Base-by-base conservation (phyloP, 306 rosid species). In the Glycine soja region DNA sequence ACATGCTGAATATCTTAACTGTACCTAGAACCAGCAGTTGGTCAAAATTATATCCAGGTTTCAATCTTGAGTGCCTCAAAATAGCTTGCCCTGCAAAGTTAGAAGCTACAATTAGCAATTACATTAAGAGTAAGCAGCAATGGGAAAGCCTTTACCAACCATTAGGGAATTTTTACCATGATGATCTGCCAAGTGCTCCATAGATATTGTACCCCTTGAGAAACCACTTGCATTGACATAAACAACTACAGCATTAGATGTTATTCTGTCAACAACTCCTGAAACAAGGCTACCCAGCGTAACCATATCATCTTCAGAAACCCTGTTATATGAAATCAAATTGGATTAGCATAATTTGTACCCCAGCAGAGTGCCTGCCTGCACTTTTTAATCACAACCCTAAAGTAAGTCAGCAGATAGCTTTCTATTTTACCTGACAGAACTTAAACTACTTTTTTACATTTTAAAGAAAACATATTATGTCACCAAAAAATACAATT, bases 131-230 rank as follows among this genome's bases (percentile, higher is more conserved):
- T 57, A 51, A 78, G 42, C 75, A 38, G 54, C 32, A 81, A 80
- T 53, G 8, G 57, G 52, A 77, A 53, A 57, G 13, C 72, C 51
- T 65, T 62, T 13, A 78, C 76, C 67, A 74, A 68, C 68, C 57
- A 82, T 18, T 72, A 43, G 19, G 63, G 10, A 51, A 70, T 10
- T 61, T 52, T 74, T 90, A 95, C 99, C 99, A 19, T 84, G 92
- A 84, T 93, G 94, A 89, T 95, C 99, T 12, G 98, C 89, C 92
- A 95, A 85, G 89, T 93, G 99, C 66, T 90, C 96, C 15, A 63
- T 79, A 61, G 79, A 88, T 85, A 95, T 88, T 82, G 94, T 90
- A 46, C 97, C 99, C 94, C 86, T 82, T 46, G 88, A 88, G 85
- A 89, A 87, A 83, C 89, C 87, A 72, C 81, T 84, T 53, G 88